Evolutionary conservation across 352 stramenopile genomes (phyloP).

Genomic region (Pythium pyrilobum): DNA sequence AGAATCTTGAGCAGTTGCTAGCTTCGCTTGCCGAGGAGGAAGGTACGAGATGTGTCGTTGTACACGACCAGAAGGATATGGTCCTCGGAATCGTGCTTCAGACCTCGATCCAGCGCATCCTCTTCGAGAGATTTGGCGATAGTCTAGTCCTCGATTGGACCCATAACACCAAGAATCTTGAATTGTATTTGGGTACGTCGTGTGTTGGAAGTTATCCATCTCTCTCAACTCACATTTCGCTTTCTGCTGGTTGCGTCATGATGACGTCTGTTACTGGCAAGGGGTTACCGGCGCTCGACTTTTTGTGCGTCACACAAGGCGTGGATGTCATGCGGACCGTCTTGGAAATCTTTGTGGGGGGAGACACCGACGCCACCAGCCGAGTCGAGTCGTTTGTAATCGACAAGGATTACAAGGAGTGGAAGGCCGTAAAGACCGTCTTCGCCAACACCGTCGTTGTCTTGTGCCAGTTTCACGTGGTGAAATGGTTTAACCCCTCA

Average conservation of each 20-base stretch:
- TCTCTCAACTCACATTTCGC: neutral
- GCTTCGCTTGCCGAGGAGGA: neutral
- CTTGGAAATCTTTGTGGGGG: conserved; percentile 5
- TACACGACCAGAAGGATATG: conserved; percentile 3
- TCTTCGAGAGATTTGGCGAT: conserved; percentile 12
- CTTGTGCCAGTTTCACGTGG: conserved; percentile 19
- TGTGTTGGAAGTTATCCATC: neutral
- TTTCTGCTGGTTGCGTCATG: conserved; percentile 11
- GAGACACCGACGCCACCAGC: neutral
- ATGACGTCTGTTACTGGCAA: conserved; percentile 9
- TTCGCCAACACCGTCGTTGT: conserved; percentile 1
- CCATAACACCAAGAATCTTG: conserved; percentile 19
- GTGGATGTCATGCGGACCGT: conserved; percentile 12
- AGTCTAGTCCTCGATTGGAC: conserved; percentile 22
- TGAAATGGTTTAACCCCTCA: conserved; percentile 8
- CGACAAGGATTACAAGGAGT: conserved; percentile 25
- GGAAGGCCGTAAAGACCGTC: neutral
- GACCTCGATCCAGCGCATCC: neutral
- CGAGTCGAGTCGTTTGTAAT: conserved; percentile 13
- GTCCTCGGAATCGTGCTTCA: conserved; percentile 9
- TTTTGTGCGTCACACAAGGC: conserved; percentile 13
- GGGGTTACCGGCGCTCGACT: conserved; percentile 17
- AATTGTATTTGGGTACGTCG: conserved; percentile 12
- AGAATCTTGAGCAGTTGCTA: neutral
- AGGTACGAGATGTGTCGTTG: neutral